Percentiles rank a stretch among this genome's conserved stretches.
phyloP scores from a whole-genome alignment of 805 yeast species.

The Candida maris region DNA sequence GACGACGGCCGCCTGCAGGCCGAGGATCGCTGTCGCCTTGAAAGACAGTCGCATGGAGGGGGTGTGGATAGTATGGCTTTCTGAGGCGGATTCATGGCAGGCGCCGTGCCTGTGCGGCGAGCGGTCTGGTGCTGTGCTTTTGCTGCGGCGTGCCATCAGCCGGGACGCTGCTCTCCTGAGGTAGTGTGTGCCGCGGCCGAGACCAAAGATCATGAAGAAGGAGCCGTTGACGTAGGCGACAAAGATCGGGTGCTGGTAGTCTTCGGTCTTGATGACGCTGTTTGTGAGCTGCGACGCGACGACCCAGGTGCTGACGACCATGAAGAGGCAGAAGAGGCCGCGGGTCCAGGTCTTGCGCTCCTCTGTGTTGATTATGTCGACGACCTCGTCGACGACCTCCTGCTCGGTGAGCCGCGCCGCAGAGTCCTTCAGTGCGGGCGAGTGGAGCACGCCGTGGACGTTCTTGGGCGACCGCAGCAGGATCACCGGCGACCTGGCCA shows the following conservation, averaged over 20 bases:
- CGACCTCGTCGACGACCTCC: slow-evolving; percentile 27
- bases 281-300: slow-evolving; percentile 47
- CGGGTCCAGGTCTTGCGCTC: slow-evolving; percentile 41
- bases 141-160: background rate
- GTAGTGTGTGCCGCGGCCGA: slow-evolving; percentile 25
- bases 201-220: slow-evolving; percentile 42
- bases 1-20: slow-evolving; percentile 38
- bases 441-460: slow-evolving; percentile 10
- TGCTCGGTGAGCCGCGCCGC: slow-evolving; percentile 15
- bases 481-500: slow-evolving; percentile 20
- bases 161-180: background rate
- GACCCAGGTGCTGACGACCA: slow-evolving; percentile 47
- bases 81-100: slow-evolving; percentile 4
- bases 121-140: background rate
- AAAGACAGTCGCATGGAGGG: slow-evolving; percentile 21
- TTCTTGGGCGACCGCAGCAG: slow-evolving; percentile 17
- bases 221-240: slow-evolving; percentile 47
- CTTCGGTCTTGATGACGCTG: slow-evolving; percentile 44
- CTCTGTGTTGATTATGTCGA: slow-evolving; percentile 30
- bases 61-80: slow-evolving; percentile 16
- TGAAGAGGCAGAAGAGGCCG: slow-evolving; percentile 40
- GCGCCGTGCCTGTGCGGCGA: slow-evolving; percentile 7
- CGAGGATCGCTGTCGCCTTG: slow-evolving; percentile 34
- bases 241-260: slow-evolving; percentile 46
- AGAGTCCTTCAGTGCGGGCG: slow-evolving; percentile 16